Evolutionary conservation across 768 basidiomycete species (phyloP).

Genomic region (Termitomyces sp.): DNA sequence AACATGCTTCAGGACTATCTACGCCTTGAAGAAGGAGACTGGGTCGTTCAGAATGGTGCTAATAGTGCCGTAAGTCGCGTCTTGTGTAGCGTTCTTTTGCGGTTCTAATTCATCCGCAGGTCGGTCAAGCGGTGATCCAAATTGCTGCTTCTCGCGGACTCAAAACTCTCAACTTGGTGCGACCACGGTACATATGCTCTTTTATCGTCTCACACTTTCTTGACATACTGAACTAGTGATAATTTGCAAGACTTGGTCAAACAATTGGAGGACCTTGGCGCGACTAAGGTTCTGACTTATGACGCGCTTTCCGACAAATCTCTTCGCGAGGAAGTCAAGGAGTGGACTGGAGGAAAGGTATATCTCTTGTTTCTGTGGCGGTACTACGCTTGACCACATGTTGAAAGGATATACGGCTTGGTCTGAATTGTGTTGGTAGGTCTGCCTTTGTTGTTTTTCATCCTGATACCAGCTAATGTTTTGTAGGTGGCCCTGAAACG

Average conservation of each 20-base stretch:
- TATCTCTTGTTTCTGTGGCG: not conserved
- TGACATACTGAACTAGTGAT: slow-evolving; percentile 33
- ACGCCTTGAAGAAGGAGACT: slow-evolving; percentile 59
- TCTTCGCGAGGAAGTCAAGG: slow-evolving; percentile 47
- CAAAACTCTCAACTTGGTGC: slow-evolving; percentile 78
- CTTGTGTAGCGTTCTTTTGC: not conserved
- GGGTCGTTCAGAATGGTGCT: slow-evolving; percentile 82
- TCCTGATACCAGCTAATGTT: not conserved
- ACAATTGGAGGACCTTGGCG: slow-evolving; percentile 57
- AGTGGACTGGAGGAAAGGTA: slow-evolving; percentile 63
- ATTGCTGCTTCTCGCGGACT: slow-evolving; percentile 68
- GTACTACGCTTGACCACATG: not conserved
- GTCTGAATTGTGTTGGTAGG: slow-evolving; percentile 47
- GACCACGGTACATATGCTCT: slow-evolving; percentile 46
- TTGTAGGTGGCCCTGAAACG: slow-evolving; percentile 55
- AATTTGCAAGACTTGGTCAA: slow-evolving; percentile 43
- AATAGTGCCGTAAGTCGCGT: slow-evolving; percentile 65
- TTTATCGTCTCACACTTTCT: not conserved
- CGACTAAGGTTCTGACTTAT: slow-evolving; percentile 73
- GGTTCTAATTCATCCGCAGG: slow-evolving; percentile 30
- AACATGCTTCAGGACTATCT: slow-evolving; percentile 76
- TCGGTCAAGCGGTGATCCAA: slow-evolving; percentile 83
- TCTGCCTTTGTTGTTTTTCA: not conserved
- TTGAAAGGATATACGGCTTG: slow-evolving; percentile 36
- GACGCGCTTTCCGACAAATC: slow-evolving; percentile 60